These are phyloP conservation scores for Desmodesmus armatus DNA, from an alignment of 139 green algal species.

Conservation along the genomic window DNA sequence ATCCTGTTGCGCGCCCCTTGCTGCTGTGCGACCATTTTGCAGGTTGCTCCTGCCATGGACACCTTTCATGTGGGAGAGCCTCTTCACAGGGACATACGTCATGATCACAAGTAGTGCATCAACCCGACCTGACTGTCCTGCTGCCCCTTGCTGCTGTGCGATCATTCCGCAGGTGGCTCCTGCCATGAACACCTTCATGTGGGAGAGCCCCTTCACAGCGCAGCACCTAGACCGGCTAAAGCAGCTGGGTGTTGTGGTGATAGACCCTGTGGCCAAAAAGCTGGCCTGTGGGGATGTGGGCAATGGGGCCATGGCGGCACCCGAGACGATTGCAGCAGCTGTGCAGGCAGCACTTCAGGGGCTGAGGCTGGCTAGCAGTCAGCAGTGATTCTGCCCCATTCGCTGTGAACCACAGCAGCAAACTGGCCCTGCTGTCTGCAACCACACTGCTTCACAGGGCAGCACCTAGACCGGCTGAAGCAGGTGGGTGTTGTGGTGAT, in stretches of 20 bases:
- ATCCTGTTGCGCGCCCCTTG: too few species aligned
- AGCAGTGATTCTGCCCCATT: not conserved
- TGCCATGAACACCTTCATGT: slow-evolving; percentile 99
- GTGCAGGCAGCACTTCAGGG: slow-evolving; percentile 25
- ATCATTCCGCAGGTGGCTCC: slow-evolving; percentile 82
- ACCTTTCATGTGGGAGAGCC: slow-evolving; percentile 98
- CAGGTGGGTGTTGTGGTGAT: slow-evolving; percentile 73
- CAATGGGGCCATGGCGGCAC: slow-evolving; percentile 86
- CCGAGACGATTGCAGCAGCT: slow-evolving; percentile 59
- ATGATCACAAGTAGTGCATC: too few species aligned
- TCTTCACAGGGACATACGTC: too few species aligned
- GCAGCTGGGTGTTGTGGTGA: slow-evolving; percentile 64
- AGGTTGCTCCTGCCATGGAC: slow-evolving; percentile 97
- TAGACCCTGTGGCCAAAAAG: slow-evolving; percentile 86
- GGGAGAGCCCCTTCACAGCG: slow-evolving; percentile 86
- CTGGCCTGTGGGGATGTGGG: slow-evolving; percentile 95
- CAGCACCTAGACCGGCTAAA: slow-evolving; percentile 76
- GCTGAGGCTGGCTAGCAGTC: not conserved
- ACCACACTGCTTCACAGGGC: slow-evolving; percentile 68
- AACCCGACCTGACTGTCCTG: too few species aligned
- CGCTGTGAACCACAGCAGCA: not conserved
- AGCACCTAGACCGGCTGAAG: slow-evolving; percentile 75
- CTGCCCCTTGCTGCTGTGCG: too few species aligned
- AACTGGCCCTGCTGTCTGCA: not conserved
- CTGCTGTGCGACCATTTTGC: too few species aligned